Base-by-base conservation (phyloP, 208 protist species). In the Phytomonas sp. region DNA sequence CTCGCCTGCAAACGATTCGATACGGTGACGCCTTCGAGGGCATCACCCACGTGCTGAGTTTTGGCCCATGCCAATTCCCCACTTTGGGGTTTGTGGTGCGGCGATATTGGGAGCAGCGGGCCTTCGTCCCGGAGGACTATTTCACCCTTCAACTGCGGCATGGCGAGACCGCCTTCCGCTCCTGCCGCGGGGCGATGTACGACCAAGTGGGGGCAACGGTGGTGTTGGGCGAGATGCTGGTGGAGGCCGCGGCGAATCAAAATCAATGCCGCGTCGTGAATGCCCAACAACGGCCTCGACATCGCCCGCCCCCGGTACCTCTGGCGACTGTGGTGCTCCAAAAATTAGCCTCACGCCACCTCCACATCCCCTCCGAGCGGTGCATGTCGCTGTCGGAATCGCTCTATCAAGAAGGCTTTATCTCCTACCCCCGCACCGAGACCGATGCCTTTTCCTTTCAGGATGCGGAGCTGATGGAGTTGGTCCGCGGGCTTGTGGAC, bases 391-490 rank as follows among this genome's bases (percentile, higher is more conserved):
- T 98, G 60, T 91, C 93, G 8, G 92, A 98, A 83, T 82, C 77
- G 31, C 84, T 98, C 14, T 98, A 98, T 74, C 91, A 97, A 66
- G 84, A 97, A 67, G 91, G 91, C 26, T 86, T 91, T 68, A 83
- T 98, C 32, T 94, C 93, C 63, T 99, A 99, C 84, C 98, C 98
- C 0, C 87, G 98, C 59, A 99, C 98, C 6, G 98, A 99, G 74
- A 99, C 98, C 0, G 94, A 99, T 76, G 74, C 75, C 40, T 99
- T 98, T 78, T 91, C 70, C 6, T 87, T 96, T 16, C 91, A 87
- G 11, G 87, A 95, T 66, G 75, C 79, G n/a, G 84, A 92, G 71
- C 82, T 98, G 61, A 69, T 89, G 12, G 82, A 88, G 10, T 74
- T 98, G 14, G 89, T 97, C 36, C 67, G 69, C 2, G 29, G 78